A percentile compares a stretch with the other conserved stretches of the same genome.
These are phyloP conservation scores for Epichloe bromicola DNA, from an alignment of 2,329 filamentous ascomycete species.

Conservation along the genomic window DNA sequence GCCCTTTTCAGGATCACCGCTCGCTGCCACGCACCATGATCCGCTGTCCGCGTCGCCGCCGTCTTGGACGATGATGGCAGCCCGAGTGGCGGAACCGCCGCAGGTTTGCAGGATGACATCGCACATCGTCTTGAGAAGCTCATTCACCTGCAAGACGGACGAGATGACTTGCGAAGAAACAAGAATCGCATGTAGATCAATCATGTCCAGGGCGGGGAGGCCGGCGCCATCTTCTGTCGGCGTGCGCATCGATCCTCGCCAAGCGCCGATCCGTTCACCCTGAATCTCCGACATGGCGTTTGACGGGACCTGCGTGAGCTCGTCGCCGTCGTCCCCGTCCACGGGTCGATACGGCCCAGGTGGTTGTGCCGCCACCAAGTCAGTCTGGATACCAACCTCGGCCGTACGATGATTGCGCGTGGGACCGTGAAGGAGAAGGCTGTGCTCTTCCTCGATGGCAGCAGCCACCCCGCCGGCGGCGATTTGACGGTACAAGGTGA, in stretches of 20 bases:
- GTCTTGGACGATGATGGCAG: constrained; percentile 62
- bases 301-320: constrained; percentile 27
- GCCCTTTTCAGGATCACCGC: constrained; percentile 56
- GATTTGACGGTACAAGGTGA: constrained; percentile 54
- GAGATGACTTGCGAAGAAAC: constrained; percentile 71
- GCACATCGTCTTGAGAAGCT: constrained; percentile 67
- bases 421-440: constrained; percentile 50
- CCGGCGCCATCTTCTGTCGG: constrained; percentile 46
- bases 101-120: constrained; percentile 70
- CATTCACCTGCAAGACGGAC: constrained; percentile 62
- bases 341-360: constrained; percentile 37
- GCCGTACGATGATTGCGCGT: constrained; percentile 42
- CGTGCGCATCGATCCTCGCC: constrained; percentile 45
- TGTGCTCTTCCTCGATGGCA: constrained; percentile 55
- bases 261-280: constrained; percentile 48
- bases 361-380: constrained; percentile 46
- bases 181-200: constrained; percentile 66
- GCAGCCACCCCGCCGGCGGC: constrained; percentile 57
- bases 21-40: constrained; percentile 62
- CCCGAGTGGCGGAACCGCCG: constrained; percentile 54
- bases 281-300: constrained; percentile 35
- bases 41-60: constrained; percentile 37
- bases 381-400: constrained; percentile 58
- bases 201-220: constrained; percentile 67
- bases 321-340: constrained; percentile 31